Conservation (phyloP, 305 asterid genomes). For the Fraxinus paxiana region DNA sequence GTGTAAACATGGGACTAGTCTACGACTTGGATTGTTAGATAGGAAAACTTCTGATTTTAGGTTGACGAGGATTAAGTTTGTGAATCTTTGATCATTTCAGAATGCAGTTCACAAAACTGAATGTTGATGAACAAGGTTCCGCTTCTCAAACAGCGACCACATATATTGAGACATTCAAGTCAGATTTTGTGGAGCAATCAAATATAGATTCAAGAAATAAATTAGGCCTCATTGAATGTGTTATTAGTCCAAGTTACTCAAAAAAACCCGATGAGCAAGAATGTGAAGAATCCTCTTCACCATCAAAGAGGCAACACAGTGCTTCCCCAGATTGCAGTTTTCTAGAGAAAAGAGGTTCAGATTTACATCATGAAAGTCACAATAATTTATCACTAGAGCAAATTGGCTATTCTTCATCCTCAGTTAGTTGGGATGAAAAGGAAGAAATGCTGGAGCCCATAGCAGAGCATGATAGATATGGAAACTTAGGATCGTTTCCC, state of each 20-base stretch:
- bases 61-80: conserved; percentile 8
- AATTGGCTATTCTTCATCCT: conserved; percentile 45
- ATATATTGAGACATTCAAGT: conserved; percentile 38
- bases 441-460: conserved; percentile 37
- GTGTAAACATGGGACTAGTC: background rate
- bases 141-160: conserved; percentile 50
- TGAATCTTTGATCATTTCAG: conserved; percentile 43
- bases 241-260: conserved; percentile 49
- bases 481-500: conserved; percentile 35
- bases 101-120: conserved; percentile 36
- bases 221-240: conserved; percentile 43
- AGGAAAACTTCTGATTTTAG: background rate
- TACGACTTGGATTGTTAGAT: background rate
- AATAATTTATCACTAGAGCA: conserved; percentile 46
- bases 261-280: conserved; percentile 51
- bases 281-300: conserved; percentile 49
- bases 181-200: conserved; percentile 50
- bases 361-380: conserved; percentile 37
- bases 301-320: conserved; percentile 41
- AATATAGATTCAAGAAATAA: conserved; percentile 49
- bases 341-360: conserved; percentile 40
- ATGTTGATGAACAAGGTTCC: conserved; percentile 46
- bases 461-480: conserved; percentile 27
- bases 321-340: conserved; percentile 47
- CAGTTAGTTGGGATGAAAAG: conserved; percentile 56